Conservation (phyloP, 805 yeast genomes). For the Nakazawaea holstii region DNA sequence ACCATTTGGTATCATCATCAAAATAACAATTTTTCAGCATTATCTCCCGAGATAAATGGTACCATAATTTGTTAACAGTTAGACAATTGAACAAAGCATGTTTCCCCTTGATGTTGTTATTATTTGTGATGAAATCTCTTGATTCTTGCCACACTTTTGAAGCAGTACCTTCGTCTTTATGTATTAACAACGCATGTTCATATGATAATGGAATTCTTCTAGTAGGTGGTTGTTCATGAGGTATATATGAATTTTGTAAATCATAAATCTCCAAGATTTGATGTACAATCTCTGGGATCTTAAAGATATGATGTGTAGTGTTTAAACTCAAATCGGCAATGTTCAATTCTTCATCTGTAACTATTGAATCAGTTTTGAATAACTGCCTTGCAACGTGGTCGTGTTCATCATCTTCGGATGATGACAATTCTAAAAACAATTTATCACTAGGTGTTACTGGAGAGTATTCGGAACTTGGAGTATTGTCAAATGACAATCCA, state of each 20-base stretch:
- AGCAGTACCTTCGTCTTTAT: constrained; percentile 49
- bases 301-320: constrained; percentile 42
- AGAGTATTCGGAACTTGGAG: constrained; percentile 7
- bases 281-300: constrained; percentile 70
- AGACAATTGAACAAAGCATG: constrained; percentile 53
- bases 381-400: constrained; percentile 5
- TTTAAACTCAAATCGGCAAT: not conserved
- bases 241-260: constrained; percentile 39
- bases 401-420: not conserved
- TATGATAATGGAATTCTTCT: constrained; percentile 67
- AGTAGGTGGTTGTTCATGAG: constrained; percentile 53
- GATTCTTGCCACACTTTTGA: constrained; percentile 32
- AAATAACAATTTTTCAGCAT: constrained; percentile 55
- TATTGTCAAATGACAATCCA: constrained; percentile 3
- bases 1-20: constrained; percentile 39
- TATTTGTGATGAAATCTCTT: not conserved
- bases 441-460: constrained; percentile 36
- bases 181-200: constrained; percentile 63
- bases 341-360: constrained; percentile 1
- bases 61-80: constrained; percentile 65
- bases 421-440: not conserved
- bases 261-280: constrained; percentile 54
- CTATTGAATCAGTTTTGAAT: not conserved
- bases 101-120: constrained; percentile 12
- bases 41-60: constrained; percentile 46